Percentiles rank a stretch among this genome's conserved stretches.
Conservation (phyloP, 106 monocot genomes). For the Dendrobium catenatum region DNA sequence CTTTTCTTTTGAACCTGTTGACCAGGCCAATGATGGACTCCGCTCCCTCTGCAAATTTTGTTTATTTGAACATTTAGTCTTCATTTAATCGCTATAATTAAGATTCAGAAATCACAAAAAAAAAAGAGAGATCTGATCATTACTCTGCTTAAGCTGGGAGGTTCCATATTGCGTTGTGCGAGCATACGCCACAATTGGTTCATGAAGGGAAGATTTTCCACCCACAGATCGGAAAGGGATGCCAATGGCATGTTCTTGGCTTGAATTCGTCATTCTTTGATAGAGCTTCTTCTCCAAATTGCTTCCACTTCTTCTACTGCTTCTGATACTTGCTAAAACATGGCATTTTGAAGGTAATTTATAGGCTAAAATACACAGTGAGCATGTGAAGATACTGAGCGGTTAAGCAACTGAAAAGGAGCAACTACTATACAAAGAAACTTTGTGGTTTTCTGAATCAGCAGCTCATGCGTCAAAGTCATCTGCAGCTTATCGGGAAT, state of each 20-base stretch:
- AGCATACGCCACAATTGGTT: conserved; percentile 3
- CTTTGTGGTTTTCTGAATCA: conserved; percentile 16
- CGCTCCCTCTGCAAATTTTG: conserved; percentile 26
- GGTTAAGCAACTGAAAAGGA: conserved; percentile 6
- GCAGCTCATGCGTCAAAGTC: conserved; percentile 15
- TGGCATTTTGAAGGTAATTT: conserved; percentile 3
- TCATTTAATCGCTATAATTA: not conserved
- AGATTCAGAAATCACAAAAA: not conserved
- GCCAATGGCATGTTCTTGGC: conserved; percentile 15
- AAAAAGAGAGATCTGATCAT: not conserved
- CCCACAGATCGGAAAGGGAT: conserved; percentile 13
- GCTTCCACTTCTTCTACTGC: conserved; percentile 1
- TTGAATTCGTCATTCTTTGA: conserved; percentile 14
- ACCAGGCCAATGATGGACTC: conserved; percentile 20
- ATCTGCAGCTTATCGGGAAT: conserved; percentile 20
- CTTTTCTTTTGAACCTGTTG: conserved; percentile 29
- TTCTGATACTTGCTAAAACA: not conserved
- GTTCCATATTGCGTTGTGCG: conserved; percentile 6
- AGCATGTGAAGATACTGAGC: not conserved
- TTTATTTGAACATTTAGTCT: not conserved
- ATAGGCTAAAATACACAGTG: conserved; percentile 9
- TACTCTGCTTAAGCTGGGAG: conserved; percentile 17
- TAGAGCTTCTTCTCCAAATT: not conserved
- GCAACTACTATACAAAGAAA: not conserved
- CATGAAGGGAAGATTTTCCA: conserved; percentile 8